Evolutionary conservation across 192 early-diverging fungal species (phyloP), one percentile per base, ranked within the genome.

Genomic region (Coemansia sp.): DNA sequence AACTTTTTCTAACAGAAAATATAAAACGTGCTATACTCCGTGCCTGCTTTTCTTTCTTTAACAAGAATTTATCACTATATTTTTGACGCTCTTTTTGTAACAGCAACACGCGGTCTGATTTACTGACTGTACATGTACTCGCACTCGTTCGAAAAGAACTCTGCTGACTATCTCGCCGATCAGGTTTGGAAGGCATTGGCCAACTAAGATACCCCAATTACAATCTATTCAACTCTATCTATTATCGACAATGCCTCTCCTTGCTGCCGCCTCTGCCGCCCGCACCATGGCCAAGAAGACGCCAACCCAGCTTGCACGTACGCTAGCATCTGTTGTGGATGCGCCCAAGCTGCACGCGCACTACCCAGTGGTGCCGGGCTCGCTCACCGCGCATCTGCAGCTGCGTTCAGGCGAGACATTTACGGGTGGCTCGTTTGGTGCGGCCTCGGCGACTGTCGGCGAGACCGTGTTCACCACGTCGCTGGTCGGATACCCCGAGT

Each of bases 401-500:
- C 79, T 98, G 51, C 85, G 89, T 59, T 75, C 91, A 4, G 94
- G 94, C 58, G 84, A 93, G 75, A 75, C 86, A 12, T 98, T 96
- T 62, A 81, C 85, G 5, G 94, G 92, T 43, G 86, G 84, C 3
- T 95, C 93, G 3, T 98, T 96, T 70, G 96, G 96, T 49, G 91
- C 93, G 0, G 72, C 89, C 9, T 66, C 72, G 7, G 71, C 84
- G 14, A 60, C 84, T 6, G 84, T 93, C 56, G 96, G 96, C 69
- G 96, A 98, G 75, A 90, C 92, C 11, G 96, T 98, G 17, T 98
- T 98, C 68, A 96, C 96, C 27, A 96, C 94, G 0, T 91, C 92
- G 8, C 69, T 95, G 51, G 96, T 96, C 12, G 95, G 95, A 27
- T 98, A 98, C 82, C 93, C 95, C 12, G 95, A 98, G 77, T 94